Percentiles rank a stretch among this genome's conserved stretches.
Conservation (phyloP, 1,139 yeast genomes). For the Candida frijolesensis region DNA sequence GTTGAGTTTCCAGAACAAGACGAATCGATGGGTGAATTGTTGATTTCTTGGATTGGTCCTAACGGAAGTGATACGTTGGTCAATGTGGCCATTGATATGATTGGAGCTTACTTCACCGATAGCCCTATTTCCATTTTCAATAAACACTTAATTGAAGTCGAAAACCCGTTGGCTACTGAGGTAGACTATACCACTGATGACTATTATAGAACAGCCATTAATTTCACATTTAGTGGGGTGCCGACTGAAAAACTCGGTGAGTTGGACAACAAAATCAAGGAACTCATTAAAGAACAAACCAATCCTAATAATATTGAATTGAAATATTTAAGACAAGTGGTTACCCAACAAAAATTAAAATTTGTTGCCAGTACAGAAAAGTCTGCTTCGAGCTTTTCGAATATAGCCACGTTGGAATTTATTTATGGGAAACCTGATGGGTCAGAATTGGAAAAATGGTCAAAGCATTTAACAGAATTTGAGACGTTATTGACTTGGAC, state of each 20-base stretch:
- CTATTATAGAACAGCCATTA: slow-evolving; percentile 59
- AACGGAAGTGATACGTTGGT: slow-evolving; percentile 50
- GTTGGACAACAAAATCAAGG: slow-evolving; percentile 54
- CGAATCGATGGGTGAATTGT: slow-evolving; percentile 78
- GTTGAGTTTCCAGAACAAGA: slow-evolving; percentile 89
- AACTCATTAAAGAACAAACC: slow-evolving; percentile 54
- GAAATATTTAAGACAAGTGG: slow-evolving; percentile 62
- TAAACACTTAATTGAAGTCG: slow-evolving; percentile 74
- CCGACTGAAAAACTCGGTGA: slow-evolving; percentile 64
- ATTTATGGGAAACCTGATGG: slow-evolving; percentile 73
- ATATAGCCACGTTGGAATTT: slow-evolving; percentile 75
- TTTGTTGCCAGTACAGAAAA: slow-evolving; percentile 68
- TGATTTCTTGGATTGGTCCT: slow-evolving; percentile 86
- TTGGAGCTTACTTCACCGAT: slow-evolving; percentile 78
- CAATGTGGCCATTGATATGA: slow-evolving; percentile 68
- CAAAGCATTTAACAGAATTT: slow-evolving; percentile 60
- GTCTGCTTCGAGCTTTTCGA: slow-evolving; percentile 60
- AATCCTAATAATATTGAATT: slow-evolving; percentile 58
- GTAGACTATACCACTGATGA: slow-evolving; percentile 72
- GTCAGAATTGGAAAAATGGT: slow-evolving; percentile 55
- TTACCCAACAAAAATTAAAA: slow-evolving; percentile 66
- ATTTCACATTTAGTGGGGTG: slow-evolving; percentile 68
- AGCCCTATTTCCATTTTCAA: slow-evolving; percentile 71
- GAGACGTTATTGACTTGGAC: slow-evolving; percentile 65
- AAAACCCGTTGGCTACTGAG: slow-evolving; percentile 79